phyloP scores from a whole-genome alignment of 768 basidiomycete genomes.

The Tulasnella sp. region DNA sequence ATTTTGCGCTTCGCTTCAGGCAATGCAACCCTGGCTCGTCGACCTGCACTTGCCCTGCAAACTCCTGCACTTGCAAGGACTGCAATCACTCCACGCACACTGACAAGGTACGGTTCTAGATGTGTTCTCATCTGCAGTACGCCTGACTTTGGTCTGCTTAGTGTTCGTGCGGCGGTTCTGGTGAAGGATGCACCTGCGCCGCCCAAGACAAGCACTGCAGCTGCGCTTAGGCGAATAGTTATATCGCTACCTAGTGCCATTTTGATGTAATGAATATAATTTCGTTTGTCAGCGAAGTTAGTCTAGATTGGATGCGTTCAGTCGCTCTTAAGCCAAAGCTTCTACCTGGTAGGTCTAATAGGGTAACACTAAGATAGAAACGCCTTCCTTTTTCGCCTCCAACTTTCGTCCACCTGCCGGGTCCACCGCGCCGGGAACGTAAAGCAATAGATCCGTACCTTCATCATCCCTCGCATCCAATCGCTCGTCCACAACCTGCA shows the following conservation, averaged over 20 bases:
- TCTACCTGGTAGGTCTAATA: background rate
- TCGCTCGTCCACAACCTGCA: slow-evolving; percentile 35
- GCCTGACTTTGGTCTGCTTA: background rate
- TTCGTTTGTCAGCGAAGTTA: background rate
- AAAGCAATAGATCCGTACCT: slow-evolving; percentile 26
- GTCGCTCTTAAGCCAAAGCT: too few relatives aligned
- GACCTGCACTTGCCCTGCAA: background rate
- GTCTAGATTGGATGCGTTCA: background rate
- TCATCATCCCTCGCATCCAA: slow-evolving; percentile 31
- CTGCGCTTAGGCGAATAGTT: background rate
- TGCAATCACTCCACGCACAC: background rate
- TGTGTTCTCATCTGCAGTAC: too few relatives aligned
- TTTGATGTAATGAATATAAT: background rate
- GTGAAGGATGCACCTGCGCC: slow-evolving; percentile 12
- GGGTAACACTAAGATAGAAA: slow-evolving; percentile 21
- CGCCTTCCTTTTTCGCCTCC: slow-evolving; percentile 13
- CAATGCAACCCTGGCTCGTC: background rate
- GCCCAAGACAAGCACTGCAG: slow-evolving; percentile 1
- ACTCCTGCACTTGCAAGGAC: slow-evolving; percentile 13
- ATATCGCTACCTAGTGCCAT: background rate
- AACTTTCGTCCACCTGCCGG: background rate
- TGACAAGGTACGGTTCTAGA: background rate
- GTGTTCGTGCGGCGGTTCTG: background rate
- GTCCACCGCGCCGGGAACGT: slow-evolving; percentile 1
- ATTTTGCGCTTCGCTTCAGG: background rate